These are phyloP conservation scores for Chrysoporthe cubensis DNA, from an alignment of 2,329 filamentous ascomycete genomes.

Conservation along the genomic window DNA sequence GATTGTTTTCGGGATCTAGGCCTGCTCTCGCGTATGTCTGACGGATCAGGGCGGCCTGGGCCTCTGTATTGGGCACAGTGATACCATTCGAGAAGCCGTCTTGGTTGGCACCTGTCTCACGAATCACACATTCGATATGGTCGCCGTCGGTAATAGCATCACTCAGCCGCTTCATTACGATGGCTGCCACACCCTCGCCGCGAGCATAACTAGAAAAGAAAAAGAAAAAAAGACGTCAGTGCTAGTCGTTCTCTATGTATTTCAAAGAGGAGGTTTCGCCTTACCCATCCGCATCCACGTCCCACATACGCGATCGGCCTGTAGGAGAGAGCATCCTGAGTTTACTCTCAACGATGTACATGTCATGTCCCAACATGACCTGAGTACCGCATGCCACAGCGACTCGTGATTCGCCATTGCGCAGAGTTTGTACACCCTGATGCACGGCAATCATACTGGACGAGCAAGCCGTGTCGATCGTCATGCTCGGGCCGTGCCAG, in stretches of 20 bases:
- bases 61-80: constrained; percentile 48
- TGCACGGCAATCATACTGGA: constrained; percentile 45
- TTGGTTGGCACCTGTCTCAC: constrained; percentile 47
- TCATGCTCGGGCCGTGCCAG: constrained; percentile 32
- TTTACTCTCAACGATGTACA: constrained; percentile 41
- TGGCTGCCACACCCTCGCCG: constrained; percentile 52
- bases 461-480: constrained; percentile 50
- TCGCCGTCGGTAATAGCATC: constrained; percentile 52
- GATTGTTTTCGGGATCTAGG: constrained; percentile 35
- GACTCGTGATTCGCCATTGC: constrained; percentile 35
- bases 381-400: constrained; percentile 39
- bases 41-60: constrained; percentile 46
- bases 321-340: constrained; percentile 44
- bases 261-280: background rate
- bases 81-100: constrained; percentile 53
- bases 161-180: constrained; percentile 51
- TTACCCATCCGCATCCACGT: constrained; percentile 48
- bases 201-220: constrained; percentile 49
- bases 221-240: background rate
- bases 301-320: constrained; percentile 47
- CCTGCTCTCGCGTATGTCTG: constrained; percentile 44
- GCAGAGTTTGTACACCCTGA: constrained; percentile 40
- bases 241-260: background rate
- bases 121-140: constrained; percentile 45
- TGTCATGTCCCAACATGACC: constrained; percentile 36